These are phyloP conservation scores for Colletotrichum sp. DNA, from an alignment of 2,329 filamentous ascomycete genomes.

Conservation along the genomic window DNA sequence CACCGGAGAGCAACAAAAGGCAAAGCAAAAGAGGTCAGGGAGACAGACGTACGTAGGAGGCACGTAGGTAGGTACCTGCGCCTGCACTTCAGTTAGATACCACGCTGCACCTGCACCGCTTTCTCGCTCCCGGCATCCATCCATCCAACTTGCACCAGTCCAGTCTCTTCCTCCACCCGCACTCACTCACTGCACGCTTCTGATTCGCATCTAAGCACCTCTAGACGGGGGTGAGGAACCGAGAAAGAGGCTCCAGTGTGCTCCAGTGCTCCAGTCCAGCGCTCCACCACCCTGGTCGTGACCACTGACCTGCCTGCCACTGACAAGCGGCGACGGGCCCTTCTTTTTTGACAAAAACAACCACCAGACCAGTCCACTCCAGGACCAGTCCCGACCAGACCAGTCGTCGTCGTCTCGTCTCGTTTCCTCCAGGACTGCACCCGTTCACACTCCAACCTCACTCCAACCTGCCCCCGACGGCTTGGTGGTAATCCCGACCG, in stretches of 20 bases:
- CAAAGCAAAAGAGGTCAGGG: neutral
- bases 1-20: neutral
- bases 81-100: neutral
- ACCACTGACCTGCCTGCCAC: conserved; percentile 6
- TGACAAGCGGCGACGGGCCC: conserved; percentile 16
- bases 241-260: conserved; percentile 16
- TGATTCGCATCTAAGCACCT: neutral
- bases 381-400: neutral
- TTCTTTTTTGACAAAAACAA: conserved; percentile 20
- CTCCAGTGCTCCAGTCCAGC: neutral
- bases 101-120: neutral
- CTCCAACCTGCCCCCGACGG: conserved; percentile 9
- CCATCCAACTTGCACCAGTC: neutral
- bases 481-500: conserved; percentile 5
- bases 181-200: neutral
- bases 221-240: neutral
- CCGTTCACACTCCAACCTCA: conserved; percentile 15
- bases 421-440: neutral
- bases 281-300: conserved; percentile 16
- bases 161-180: neutral
- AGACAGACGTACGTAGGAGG: neutral
- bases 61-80: neutral
- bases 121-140: neutral
- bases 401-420: neutral
- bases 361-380: neutral